Conservation (phyloP, 768 basidiomycete species). For the Mycena amicta region DNA sequence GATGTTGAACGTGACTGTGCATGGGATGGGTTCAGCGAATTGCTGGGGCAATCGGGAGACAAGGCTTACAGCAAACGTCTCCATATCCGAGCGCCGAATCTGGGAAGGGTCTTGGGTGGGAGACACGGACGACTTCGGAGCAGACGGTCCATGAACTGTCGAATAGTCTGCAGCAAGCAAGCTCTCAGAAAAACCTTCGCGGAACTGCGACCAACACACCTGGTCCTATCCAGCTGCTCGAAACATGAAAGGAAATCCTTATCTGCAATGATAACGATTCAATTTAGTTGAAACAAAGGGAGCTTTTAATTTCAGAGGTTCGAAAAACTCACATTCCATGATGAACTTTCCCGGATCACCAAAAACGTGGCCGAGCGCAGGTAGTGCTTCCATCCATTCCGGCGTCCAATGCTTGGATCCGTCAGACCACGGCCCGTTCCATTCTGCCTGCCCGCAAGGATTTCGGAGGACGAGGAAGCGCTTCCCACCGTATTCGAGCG, state of each 20-base stretch:
- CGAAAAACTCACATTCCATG: conserved; percentile 29
- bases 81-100: conserved; percentile 13
- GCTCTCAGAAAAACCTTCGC: not conserved
- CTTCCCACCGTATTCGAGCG: conserved; percentile 32
- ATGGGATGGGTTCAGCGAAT: not conserved
- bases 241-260: conserved; percentile 18
- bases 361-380: conserved; percentile 28
- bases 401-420: conserved; percentile 34
- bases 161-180: conserved; percentile 8
- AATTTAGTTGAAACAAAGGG: not conserved
- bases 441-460: conserved; percentile 33
- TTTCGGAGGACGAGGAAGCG: conserved; percentile 35
- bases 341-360: conserved; percentile 35
- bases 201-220: conserved; percentile 5
- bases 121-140: conserved; percentile 13
- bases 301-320: not conserved
- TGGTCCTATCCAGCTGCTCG: conserved; percentile 16
- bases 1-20: conserved; percentile 33
- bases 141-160: conserved; percentile 17
- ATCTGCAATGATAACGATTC: not conserved
- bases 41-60: not conserved
- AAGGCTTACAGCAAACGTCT: conserved; percentile 20
- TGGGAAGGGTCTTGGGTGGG: conserved; percentile 12
- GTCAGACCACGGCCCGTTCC: conserved; percentile 34
- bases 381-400: conserved; percentile 31